Evolutionary conservation across 805 yeast species (phyloP).

Genomic region (Barnettozyma botsteinii): DNA sequence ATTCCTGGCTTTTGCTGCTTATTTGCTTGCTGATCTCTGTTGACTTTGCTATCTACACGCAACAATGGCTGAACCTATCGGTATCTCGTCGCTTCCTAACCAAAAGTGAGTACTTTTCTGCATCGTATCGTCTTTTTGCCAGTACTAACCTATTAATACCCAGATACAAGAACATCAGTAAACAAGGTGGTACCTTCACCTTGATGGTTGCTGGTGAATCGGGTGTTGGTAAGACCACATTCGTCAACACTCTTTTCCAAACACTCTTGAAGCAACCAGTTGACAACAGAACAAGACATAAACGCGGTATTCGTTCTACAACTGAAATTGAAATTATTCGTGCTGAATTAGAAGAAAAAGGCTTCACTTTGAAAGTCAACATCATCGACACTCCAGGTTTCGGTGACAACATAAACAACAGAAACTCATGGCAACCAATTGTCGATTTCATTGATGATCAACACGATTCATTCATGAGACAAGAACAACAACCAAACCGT

Average conservation of each 20-base stretch:
- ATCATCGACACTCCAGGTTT: conserved; percentile 92
- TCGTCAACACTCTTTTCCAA: conserved; percentile 80
- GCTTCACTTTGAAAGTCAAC: conserved; percentile 69
- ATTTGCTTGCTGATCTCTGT: not conserved
- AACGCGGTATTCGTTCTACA: conserved; percentile 58
- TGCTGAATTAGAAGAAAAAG: conserved; percentile 80
- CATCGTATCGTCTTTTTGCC: not conserved
- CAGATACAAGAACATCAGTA: conserved; percentile 69
- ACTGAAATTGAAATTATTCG: conserved; percentile 74
- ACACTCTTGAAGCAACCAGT: conserved; percentile 55
- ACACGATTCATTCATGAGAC: conserved; percentile 82
- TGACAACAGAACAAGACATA: conserved; percentile 37
- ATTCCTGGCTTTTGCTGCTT: not conserved
- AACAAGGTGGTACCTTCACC: conserved; percentile 71
- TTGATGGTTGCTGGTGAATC: conserved; percentile 88
- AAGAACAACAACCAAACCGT: conserved; percentile 88
- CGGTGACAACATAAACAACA: conserved; percentile 85
- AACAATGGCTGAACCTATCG: conserved; percentile 27
- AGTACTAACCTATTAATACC: not conserved
- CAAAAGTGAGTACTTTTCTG: conserved; percentile 24
- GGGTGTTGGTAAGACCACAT: conserved; percentile 90
- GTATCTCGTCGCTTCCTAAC: conserved; percentile 27
- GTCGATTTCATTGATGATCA: conserved; percentile 89
- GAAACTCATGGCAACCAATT: conserved; percentile 80
- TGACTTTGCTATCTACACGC: not conserved